Evolutionary conservation across 2,329 filamentous ascomycete species (phyloP).

Genomic region (Colletotrichum tanaceti): DNA sequence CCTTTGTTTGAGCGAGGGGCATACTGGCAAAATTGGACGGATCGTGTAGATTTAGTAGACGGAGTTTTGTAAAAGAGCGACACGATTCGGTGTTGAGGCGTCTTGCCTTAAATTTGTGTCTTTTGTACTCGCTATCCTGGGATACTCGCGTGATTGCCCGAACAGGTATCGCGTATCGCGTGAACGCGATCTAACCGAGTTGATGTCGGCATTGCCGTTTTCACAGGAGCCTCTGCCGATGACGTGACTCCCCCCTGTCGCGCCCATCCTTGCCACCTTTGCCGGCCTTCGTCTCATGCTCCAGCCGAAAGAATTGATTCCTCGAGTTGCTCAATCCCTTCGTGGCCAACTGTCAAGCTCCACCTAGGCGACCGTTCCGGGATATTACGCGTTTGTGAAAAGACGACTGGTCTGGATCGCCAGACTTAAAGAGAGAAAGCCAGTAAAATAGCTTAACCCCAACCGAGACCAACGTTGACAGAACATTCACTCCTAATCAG

Average conservation of each 20-base stretch:
- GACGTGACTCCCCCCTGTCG: background rate
- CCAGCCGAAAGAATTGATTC: too few relatives aligned
- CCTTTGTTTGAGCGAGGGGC: background rate
- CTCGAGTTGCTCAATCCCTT: background rate
- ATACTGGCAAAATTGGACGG: constrained; percentile 5
- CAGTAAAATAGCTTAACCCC: background rate
- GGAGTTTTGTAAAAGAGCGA: constrained; percentile 36
- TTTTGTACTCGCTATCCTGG: background rate
- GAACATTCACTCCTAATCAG: background rate
- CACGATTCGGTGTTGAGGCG: constrained; percentile 32
- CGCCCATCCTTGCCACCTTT: background rate
- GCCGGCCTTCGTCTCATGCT: background rate
- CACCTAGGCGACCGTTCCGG: too few relatives aligned
- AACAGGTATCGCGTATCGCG: background rate
- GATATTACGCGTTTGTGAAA: background rate
- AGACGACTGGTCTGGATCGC: background rate
- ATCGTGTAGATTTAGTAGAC: constrained; percentile 34
- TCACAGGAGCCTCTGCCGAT: background rate
- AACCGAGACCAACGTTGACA: too few relatives aligned
- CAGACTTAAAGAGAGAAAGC: background rate
- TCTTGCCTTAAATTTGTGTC: background rate
- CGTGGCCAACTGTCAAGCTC: background rate
- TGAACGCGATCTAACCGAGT: background rate
- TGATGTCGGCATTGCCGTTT: background rate
- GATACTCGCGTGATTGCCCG: background rate